Conservation (phyloP, 768 basidiomycete genomes). For the Phaeolepiota aurea region DNA sequence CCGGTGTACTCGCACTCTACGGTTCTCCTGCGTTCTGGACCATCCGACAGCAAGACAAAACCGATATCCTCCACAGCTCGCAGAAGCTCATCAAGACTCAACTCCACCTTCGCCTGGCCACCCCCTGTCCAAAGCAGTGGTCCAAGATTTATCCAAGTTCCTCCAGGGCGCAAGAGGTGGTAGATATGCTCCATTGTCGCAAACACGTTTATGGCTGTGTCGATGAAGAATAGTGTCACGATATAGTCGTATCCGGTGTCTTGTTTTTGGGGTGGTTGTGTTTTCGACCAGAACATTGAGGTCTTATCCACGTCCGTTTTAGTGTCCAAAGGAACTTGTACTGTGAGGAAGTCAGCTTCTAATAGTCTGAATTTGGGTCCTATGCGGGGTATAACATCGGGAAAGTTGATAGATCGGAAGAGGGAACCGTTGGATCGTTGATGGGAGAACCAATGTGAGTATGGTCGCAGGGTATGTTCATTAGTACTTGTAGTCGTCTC, state of each 20-base stretch:
- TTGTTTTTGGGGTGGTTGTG: not conserved
- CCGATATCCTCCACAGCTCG: slow-evolving; percentile 43
- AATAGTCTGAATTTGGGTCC: slow-evolving; percentile 32
- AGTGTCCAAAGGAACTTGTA: slow-evolving; percentile 13
- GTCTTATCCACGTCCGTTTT: slow-evolving; percentile 1
- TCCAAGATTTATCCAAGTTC: slow-evolving; percentile 65
- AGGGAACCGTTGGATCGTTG: slow-evolving; percentile 39
- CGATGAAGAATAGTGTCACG: slow-evolving; percentile 61
- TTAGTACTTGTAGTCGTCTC: slow-evolving; percentile 27
- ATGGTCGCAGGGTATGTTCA: slow-evolving; percentile 51
- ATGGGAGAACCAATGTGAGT: slow-evolving; percentile 65
- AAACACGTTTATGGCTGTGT: slow-evolving; percentile 48
- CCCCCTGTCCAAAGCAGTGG: slow-evolving; percentile 59
- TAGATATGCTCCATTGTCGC: slow-evolving; percentile 51
- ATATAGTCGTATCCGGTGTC: slow-evolving; percentile 44
- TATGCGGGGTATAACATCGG: slow-evolving; percentile 50
- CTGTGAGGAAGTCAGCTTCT: slow-evolving; percentile 51
- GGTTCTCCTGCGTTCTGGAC: slow-evolving; percentile 22
- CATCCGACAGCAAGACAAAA: slow-evolving; percentile 25
- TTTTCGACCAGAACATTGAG: slow-evolving; percentile 11
- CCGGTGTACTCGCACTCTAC: slow-evolving; percentile 62
- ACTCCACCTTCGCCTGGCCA: slow-evolving; percentile 43
- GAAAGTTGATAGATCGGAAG: slow-evolving; percentile 48
- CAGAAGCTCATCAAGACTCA: slow-evolving; percentile 59
- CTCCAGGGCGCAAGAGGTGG: slow-evolving; percentile 48